Evolutionary conservation across 116 monocot genomes (phyloP).

Genomic region (Phalaenopsis hybrid): DNA sequence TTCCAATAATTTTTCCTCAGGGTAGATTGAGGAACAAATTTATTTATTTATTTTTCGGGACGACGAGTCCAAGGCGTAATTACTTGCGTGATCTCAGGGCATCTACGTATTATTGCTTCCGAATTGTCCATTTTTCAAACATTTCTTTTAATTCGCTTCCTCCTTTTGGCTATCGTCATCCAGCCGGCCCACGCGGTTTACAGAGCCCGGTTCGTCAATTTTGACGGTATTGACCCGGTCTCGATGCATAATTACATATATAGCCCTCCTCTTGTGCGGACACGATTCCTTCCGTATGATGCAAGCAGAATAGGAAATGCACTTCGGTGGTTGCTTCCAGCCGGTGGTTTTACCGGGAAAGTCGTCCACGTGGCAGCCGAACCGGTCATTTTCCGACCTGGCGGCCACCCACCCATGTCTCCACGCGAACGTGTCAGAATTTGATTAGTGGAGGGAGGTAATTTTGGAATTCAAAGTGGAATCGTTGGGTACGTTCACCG

Average conservation of each 20-base stretch:
- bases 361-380: background rate
- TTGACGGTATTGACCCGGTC: background rate
- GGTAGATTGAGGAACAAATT: too few relatives aligned
- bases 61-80: background rate
- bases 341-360: background rate
- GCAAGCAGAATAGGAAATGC: background rate
- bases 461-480: constrained; percentile 7
- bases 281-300: background rate
- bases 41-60: background rate
- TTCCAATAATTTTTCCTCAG: too few relatives aligned
- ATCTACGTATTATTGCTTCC: background rate
- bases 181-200: constrained; percentile 4
- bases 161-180: background rate
- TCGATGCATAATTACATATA: background rate
- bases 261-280: background rate
- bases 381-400: constrained; percentile 2
- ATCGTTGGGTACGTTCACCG: background rate
- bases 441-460: background rate
- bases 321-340: background rate
- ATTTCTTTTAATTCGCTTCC: background rate
- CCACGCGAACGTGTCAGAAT: background rate
- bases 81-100: background rate
- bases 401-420: background rate
- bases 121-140: background rate
- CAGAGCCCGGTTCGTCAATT: background rate